These are phyloP conservation scores for Xylaria acuta DNA, from an alignment of 495 filamentous ascomycete species.

Conservation along the genomic window DNA sequence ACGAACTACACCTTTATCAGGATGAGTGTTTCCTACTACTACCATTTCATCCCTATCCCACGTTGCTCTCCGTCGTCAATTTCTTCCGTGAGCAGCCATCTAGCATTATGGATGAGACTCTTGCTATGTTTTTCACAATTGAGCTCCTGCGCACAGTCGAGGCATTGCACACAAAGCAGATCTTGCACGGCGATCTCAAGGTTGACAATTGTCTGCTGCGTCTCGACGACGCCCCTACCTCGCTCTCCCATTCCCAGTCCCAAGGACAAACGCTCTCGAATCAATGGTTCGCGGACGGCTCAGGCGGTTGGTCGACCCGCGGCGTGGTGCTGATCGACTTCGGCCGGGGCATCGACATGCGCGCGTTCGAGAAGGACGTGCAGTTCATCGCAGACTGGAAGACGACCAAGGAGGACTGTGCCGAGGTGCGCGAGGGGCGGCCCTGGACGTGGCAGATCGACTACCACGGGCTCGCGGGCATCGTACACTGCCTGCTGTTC, in stretches of 20 bases:
- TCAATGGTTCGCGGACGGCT: constrained; percentile 73
- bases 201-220: constrained; percentile 93
- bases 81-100: constrained; percentile 72
- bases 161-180: constrained; percentile 75
- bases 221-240: constrained; percentile 62
- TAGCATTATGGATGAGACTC: constrained; percentile 80
- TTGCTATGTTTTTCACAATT: constrained; percentile 94
- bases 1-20: constrained; percentile 86
- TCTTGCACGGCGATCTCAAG: constrained; percentile 95
- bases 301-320: constrained; percentile 78
- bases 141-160: constrained; percentile 92
- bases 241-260: constrained; percentile 49
- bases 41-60: constrained; percentile 88
- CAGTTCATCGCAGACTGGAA: constrained; percentile 97
- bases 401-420: constrained; percentile 80
- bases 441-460: constrained; percentile 98
- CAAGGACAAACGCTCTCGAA: constrained; percentile 40
- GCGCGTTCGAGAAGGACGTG: constrained; percentile 74
- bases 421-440: constrained; percentile 89
- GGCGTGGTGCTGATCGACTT: constrained; percentile 92
- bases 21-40: constrained; percentile 86
- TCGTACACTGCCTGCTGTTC: constrained; percentile 85
- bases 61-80: constrained; percentile 91
- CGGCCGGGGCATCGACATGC: constrained; percentile 93
- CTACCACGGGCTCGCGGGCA: constrained; percentile 88